These are phyloP conservation scores for Drechslerella coelobrocha DNA, from an alignment of 2,329 filamentous ascomycete species.

Conservation along the genomic window DNA sequence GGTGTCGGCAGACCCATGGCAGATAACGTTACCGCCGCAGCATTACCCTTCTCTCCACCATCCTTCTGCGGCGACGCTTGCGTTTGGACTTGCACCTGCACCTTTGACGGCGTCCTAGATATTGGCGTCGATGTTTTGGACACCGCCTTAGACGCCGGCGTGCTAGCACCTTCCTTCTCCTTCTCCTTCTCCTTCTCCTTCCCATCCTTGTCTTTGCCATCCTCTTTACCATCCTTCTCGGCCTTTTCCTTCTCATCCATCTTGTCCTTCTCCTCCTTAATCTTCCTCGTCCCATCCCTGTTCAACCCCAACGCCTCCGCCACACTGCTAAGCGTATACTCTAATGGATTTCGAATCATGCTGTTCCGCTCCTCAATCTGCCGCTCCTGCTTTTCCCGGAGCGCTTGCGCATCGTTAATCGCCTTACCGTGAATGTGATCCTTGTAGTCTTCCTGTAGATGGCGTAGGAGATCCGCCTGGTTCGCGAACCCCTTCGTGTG, in stretches of 20 bases:
- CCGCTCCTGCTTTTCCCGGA: conserved; percentile 22
- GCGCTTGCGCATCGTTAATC: conserved; percentile 10
- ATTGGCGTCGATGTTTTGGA: conserved; percentile 26
- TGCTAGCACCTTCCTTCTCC: conserved; percentile 16
- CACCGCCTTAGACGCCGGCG: conserved; percentile 30
- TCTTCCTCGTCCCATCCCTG: conserved; percentile 39
- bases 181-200: no score
- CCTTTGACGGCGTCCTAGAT: neutral
- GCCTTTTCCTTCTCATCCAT: conserved; percentile 38
- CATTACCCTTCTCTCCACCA: conserved; percentile 9
- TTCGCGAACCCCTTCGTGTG: conserved; percentile 31
- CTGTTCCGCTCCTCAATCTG: conserved; percentile 40
- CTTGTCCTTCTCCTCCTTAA: conserved; percentile 37
- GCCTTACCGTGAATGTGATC: conserved; percentile 15
- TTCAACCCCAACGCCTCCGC: conserved; percentile 36
- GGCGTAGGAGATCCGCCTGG: conserved; percentile 29
- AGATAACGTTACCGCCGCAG: no score
- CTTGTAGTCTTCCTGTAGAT: conserved; percentile 44
- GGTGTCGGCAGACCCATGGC: conserved; percentile 10
- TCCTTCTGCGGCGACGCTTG: conserved; percentile 16
- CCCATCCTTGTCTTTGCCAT: no score
- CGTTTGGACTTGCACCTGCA: neutral
- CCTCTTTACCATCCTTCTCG: no score
- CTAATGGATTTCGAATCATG: conserved; percentile 41
- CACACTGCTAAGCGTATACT: conserved; percentile 41